Evolutionary conservation across 139 green algal species (phyloP).

Genomic region (Chloropicon primus): DNA sequence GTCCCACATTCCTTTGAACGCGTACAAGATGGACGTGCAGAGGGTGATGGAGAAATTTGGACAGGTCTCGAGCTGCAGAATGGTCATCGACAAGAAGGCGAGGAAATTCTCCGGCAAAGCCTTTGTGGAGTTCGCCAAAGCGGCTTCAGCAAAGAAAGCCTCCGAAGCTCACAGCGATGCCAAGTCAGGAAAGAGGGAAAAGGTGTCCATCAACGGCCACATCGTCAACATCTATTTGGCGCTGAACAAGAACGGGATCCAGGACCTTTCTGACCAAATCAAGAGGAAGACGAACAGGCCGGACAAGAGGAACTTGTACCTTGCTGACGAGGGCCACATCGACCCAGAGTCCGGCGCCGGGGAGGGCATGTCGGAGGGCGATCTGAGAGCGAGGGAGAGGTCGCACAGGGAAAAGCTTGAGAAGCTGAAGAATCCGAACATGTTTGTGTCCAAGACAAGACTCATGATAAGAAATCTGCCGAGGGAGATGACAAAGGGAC

Average conservation of each 20-base stretch:
- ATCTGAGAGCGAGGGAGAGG: slow-evolving; percentile 47
- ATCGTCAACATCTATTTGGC: slow-evolving; percentile 57
- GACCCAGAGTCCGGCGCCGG: slow-evolving; percentile 51
- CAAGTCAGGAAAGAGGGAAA: slow-evolving; percentile 4
- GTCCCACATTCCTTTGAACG: background rate
- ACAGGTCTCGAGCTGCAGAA: slow-evolving; percentile 19
- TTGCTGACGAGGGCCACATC: slow-evolving; percentile 74
- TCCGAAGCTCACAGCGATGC: background rate
- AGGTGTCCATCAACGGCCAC: slow-evolving; percentile 47
- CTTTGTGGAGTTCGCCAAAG: slow-evolving; percentile 65
- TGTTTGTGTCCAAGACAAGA: slow-evolving; percentile 64
- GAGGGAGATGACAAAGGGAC: slow-evolving; percentile 35
- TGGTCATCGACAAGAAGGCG: slow-evolving; percentile 63
- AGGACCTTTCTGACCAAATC: slow-evolving; percentile 27
- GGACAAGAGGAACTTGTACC: slow-evolving; percentile 74
- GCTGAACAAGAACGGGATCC: slow-evolving; percentile 42
- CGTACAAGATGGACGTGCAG: background rate
- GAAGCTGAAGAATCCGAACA: slow-evolving; percentile 89
- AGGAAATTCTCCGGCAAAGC: slow-evolving; percentile 71
- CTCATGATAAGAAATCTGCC: slow-evolving; percentile 79
- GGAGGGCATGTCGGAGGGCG: slow-evolving; percentile 51
- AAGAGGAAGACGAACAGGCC: background rate
- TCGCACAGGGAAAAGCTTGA: slow-evolving; percentile 47
- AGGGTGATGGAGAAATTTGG: background rate
- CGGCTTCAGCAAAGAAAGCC: background rate